Conservation (phyloP, 441 rosid species). For the Rhodomyrtus psidioides region DNA sequence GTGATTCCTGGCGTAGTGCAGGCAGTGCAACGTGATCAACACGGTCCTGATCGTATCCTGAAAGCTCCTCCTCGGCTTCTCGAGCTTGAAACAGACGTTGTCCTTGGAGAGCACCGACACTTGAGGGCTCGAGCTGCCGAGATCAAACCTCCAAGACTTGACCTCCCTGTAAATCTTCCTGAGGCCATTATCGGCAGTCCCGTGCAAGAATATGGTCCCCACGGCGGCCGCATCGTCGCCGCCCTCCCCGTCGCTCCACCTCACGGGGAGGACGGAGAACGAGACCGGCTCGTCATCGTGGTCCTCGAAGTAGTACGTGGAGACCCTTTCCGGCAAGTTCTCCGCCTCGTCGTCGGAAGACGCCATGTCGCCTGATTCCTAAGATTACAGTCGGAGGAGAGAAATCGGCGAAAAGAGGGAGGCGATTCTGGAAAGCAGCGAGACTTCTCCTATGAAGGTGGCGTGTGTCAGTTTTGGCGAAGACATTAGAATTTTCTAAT, state of each 20-base stretch:
- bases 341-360: conserved; percentile 63
- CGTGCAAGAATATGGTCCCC: conserved; percentile 40
- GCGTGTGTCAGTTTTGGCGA: not conserved
- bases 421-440: too few species aligned
- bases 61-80: conserved; percentile 72
- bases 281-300: conserved; percentile 43
- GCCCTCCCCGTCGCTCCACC: conserved; percentile 24
- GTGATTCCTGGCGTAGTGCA: conserved; percentile 46
- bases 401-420: not conserved
- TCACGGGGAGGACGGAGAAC: conserved; percentile 54
- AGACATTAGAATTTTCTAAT: not conserved
- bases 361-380: conserved; percentile 17
- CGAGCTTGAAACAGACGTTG: conserved; percentile 54
- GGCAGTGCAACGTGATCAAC: conserved; percentile 47
- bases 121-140: conserved; percentile 37
- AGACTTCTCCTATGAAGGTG: too few species aligned
- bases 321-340: conserved; percentile 29
- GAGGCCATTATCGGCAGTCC: conserved; percentile 52
- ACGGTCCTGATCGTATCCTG: conserved; percentile 38
- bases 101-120: conserved; percentile 60
- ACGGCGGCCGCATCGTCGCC: not conserved
- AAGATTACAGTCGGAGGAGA: too few species aligned
- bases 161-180: conserved; percentile 45
- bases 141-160: conserved; percentile 68
- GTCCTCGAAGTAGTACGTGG: conserved; percentile 51